Conservation (phyloP, 202 grass and related monocot species). For the Saccharum hybrid region DNA sequence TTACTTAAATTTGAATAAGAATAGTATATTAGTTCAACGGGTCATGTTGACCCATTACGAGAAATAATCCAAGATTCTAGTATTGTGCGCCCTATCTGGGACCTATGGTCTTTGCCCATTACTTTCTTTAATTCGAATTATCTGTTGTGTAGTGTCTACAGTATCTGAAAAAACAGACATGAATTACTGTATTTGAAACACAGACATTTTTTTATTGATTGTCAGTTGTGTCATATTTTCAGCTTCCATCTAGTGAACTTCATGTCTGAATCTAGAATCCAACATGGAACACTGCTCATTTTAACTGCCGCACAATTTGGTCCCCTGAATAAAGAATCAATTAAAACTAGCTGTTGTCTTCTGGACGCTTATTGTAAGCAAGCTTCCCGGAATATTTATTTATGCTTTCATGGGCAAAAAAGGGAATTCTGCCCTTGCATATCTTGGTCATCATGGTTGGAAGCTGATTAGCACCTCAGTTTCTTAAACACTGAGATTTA, state of each 20-base stretch:
- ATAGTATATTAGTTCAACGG: not conserved
- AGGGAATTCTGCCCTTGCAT: not conserved
- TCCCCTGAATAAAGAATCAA: not conserved
- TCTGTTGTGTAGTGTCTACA: too few species aligned
- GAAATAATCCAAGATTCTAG: too few species aligned
- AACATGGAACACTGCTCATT: not conserved
- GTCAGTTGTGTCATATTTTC: not conserved
- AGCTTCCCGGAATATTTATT: not conserved
- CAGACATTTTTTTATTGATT: not conserved
- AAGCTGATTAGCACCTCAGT: not conserved
- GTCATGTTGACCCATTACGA: not conserved
- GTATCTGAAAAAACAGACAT: too few species aligned
- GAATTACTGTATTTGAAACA: too few species aligned
- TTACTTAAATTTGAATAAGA: not conserved
- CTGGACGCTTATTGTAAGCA: not conserved
- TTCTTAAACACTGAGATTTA: not conserved
- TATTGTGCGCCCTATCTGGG: too few species aligned
- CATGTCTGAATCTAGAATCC: not conserved
- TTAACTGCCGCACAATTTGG: not conserved
- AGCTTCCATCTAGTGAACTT: slow-evolving; percentile 7
- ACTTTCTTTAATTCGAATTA: too few species aligned
- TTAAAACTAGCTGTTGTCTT: not conserved
- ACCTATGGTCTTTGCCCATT: too few species aligned
- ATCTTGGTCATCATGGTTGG: slow-evolving; percentile 4
- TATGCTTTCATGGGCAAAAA: not conserved